These are phyloP conservation scores for Candida pseudofarinosa DNA, from an alignment of 805 yeast species.

Conservation along the genomic window DNA sequence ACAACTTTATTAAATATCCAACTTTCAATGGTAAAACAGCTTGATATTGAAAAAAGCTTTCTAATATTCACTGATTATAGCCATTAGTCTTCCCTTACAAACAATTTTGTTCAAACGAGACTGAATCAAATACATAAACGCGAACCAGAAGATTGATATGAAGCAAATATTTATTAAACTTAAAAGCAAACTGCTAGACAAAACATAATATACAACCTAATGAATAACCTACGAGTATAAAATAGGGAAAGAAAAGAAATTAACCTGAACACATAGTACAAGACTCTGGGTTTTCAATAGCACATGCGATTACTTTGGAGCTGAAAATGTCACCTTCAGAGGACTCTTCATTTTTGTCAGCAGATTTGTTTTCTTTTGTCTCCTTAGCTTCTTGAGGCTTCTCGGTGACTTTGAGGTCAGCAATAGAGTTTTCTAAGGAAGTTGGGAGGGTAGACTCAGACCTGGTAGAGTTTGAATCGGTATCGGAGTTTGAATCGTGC, in stretches of 20 bases:
- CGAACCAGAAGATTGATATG: not conserved
- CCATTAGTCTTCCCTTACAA: not conserved
- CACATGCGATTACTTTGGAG: slow-evolving; percentile 93
- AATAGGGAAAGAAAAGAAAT: slow-evolving; percentile 8
- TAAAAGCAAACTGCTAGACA: not conserved
- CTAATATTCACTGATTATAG: not conserved
- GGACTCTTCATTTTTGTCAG: slow-evolving; percentile 14
- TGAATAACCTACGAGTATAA: not conserved
- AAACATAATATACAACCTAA: slow-evolving; percentile 1
- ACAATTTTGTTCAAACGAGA: too few species aligned
- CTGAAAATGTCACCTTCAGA: slow-evolving; percentile 79
- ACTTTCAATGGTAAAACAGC: not conserved
- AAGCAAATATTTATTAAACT: not conserved
- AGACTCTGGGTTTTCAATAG: slow-evolving; percentile 93
- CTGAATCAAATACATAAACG: too few species aligned
- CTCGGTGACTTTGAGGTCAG: slow-evolving; percentile 35
- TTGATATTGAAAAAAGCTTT: not conserved
- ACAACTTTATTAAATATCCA: too few species aligned
- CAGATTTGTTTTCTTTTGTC: slow-evolving; percentile 9
- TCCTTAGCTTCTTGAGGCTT: slow-evolving; percentile 4
- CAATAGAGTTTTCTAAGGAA: slow-evolving; percentile 43
- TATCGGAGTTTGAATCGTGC: slow-evolving; percentile 12
- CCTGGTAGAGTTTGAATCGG: slow-evolving; percentile 18
- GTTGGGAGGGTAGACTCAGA: slow-evolving; percentile 38
- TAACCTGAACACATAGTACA: slow-evolving; percentile 99